Base-by-base conservation (phyloP, 2,329 filamentous ascomycete species). In the Pezicula neosporulosa region DNA sequence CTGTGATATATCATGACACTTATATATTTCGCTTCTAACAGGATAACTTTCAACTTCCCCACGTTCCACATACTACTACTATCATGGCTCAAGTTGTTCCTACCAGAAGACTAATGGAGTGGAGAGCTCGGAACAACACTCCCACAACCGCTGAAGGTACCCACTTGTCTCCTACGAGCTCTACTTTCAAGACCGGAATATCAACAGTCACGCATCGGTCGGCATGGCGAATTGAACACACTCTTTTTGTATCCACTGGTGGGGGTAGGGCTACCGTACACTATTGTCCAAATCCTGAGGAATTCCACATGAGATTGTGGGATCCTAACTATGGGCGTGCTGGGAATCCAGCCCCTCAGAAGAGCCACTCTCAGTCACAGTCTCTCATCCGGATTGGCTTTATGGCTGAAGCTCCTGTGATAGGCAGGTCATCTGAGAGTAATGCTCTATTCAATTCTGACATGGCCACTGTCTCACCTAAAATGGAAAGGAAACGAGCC, bases 41-140 rank as follows among this genome's bases (percentile, higher is more conserved):
- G 53, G 51, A 55, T 12, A 70, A 75, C 44, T 65, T 75, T 27
- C 70, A 73, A 49, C 69, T 75, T 37, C 73, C 73, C 41, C 73
- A 76, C 50, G 66, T 74, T n/a, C 73, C 73, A 12, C 73, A 75
- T 56, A 71, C 75, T 58, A 74, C 68, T 6, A 75, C 73, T 5
- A 71, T 76, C 41, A 71, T 71, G 28, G 66, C 71, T 4, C 65
- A 65, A 4, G 71, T 76, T 50, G 63, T 67, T 18, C 72, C 72
- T 3, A 76, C 73, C 1, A 55, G 64, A 15, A 61, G 46, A 21
- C 65, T 76, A 3, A 52, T 63, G 8, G 57, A 58, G 21, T 75
- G 72, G 70, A 66, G 72, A 45, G 59, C 59, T 28, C 53, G 63
- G 59, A 44, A 44, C 24, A 28, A 44, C 12, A n/a, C 5, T 6